phyloP scores from a whole-genome alignment of 768 basidiomycete species.

The Lentinula guzmanii region DNA sequence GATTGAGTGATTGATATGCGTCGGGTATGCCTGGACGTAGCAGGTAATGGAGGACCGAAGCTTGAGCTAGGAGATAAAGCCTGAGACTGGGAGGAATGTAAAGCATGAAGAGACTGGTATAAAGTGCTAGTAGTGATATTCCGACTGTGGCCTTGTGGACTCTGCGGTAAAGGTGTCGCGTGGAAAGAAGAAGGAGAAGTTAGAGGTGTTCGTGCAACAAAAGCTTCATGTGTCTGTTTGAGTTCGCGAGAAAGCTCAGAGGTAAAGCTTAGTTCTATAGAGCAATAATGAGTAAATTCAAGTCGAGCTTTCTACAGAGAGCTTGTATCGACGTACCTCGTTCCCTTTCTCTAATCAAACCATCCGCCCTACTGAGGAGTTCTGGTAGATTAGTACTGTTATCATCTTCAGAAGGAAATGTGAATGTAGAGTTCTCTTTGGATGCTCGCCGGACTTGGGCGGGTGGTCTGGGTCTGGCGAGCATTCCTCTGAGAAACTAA shows the following conservation, averaged over 20 bases:
- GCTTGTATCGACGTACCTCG: constrained; percentile 43
- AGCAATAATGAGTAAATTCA: constrained; percentile 37
- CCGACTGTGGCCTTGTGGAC: constrained; percentile 11
- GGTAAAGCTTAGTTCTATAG: constrained; percentile 64
- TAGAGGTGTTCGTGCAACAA: constrained; percentile 57
- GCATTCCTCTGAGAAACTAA: constrained; percentile 24
- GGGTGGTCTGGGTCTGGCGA: constrained; percentile 67
- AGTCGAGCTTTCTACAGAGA: background rate
- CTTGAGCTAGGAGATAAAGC: constrained; percentile 16
- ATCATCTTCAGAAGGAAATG: constrained; percentile 22
- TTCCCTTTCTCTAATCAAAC: constrained; percentile 71
- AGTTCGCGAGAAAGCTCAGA: constrained; percentile 60
- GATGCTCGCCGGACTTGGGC: constrained; percentile 53
- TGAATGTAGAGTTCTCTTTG: constrained; percentile 56
- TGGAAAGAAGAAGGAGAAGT: constrained; percentile 25
- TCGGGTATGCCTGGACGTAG: constrained; percentile 22
- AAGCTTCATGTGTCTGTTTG: constrained; percentile 52
- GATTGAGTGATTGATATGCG: constrained; percentile 61
- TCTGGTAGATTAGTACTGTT: constrained; percentile 46
- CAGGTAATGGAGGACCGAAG: constrained; percentile 17
- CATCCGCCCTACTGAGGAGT: constrained; percentile 67
- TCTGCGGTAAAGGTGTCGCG: constrained; percentile 21
- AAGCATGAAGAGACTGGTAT: constrained; percentile 16
- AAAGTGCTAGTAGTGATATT: background rate
- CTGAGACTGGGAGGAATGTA: constrained; percentile 16